These are phyloP conservation scores for Cytospora chrysosperma DNA, from an alignment of 2,329 filamentous ascomycete genomes.

Conservation along the genomic window DNA sequence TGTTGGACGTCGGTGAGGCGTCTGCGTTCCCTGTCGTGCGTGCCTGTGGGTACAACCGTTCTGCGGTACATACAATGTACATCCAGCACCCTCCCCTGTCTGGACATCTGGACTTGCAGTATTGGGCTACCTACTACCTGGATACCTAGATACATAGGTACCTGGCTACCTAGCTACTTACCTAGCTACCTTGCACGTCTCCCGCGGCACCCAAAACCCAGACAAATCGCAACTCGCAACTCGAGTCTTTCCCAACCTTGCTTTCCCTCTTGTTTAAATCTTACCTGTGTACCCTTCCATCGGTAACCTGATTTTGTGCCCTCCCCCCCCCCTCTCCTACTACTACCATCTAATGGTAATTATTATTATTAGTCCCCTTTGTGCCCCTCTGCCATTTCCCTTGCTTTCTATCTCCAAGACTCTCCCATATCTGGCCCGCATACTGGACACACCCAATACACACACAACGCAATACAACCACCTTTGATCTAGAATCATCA, in stretches of 20 bases:
- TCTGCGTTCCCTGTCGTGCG: constrained; percentile 11
- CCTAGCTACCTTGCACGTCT: constrained; percentile 6
- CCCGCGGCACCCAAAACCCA: constrained; percentile 14
- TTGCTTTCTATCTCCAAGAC: not conserved
- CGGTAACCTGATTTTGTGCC: constrained; percentile 18
- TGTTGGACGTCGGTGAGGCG: constrained; percentile 17
- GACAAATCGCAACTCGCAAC: constrained; percentile 18
- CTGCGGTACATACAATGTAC: constrained; percentile 7
- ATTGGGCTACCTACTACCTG: no score
- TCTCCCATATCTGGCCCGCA: not conserved
- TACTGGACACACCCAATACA: not conserved
- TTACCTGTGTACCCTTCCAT: constrained; percentile 18
- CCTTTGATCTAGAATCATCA: constrained; percentile 1
- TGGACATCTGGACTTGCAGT: no score
- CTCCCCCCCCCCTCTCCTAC: not conserved
- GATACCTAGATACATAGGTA: no score
- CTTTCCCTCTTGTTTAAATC: constrained; percentile 23
- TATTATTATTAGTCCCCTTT: constrained; percentile 21
- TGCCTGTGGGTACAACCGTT: constrained; percentile 1
- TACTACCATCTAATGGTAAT: constrained; percentile 18
- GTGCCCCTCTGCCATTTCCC: constrained; percentile 5
- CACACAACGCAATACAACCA: not conserved
- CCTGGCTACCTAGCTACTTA: no score
- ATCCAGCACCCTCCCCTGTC: not conserved
- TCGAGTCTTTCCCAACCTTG: constrained; percentile 21